These are phyloP conservation scores for Sutorius australiensis DNA, from an alignment of 768 basidiomycete genomes.

Conservation along the genomic window DNA sequence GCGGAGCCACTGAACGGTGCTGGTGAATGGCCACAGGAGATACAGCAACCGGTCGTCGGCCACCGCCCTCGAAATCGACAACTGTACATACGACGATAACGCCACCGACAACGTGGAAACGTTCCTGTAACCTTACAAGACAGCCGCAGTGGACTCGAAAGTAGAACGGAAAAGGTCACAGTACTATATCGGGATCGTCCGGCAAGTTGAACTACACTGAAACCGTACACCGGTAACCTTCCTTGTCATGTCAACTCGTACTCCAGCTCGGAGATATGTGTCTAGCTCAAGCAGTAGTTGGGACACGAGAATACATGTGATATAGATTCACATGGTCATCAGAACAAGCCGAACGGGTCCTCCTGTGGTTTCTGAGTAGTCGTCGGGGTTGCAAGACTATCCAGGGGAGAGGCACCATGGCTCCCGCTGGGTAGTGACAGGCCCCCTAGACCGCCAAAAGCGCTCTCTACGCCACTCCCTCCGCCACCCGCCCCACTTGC, in stretches of 20 bases:
- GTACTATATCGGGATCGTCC: background rate
- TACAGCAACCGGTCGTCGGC: background rate
- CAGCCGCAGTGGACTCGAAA: background rate
- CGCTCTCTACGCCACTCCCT: constrained; percentile 8
- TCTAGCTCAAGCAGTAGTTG: background rate
- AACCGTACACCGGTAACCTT: background rate
- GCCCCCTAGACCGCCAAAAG: constrained; percentile 19
- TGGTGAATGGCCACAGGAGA: no score
- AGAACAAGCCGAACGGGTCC: constrained; percentile 56
- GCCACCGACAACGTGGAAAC: background rate
- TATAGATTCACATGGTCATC: constrained; percentile 13
- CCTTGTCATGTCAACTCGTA: background rate
- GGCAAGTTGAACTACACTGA: background rate
- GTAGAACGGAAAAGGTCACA: background rate
- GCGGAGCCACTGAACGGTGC: background rate
- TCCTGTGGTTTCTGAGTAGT: constrained; percentile 39
- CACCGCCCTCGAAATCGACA: background rate
- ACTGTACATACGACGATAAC: background rate
- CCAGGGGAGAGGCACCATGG: constrained; percentile 18
- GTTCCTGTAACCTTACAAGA: background rate
- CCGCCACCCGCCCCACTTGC: constrained; percentile 20
- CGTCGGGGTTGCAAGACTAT: constrained; percentile 16
- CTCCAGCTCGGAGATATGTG: background rate
- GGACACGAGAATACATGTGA: background rate
- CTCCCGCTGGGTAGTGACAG: constrained; percentile 6